phyloP scores from a whole-genome alignment of 805 yeast species.

The Pichia heedii region DNA sequence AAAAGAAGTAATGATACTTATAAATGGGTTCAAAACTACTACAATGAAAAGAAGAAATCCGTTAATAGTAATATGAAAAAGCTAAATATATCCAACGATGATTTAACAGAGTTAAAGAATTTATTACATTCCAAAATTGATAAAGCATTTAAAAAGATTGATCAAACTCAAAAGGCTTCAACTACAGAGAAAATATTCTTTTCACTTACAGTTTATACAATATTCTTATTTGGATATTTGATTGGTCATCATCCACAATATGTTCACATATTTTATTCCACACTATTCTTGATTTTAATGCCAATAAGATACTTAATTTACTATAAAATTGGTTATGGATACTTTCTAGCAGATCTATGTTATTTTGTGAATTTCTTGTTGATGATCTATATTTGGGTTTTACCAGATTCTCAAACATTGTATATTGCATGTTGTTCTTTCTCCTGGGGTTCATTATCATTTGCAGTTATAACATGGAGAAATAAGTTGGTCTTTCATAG shows the following conservation, averaged over 20 bases:
- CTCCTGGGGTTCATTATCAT: constrained; percentile 80
- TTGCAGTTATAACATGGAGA: constrained; percentile 94
- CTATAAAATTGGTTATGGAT: constrained; percentile 71
- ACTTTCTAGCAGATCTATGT: constrained; percentile 86
- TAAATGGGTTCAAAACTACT: constrained; percentile 22
- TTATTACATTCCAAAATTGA: constrained; percentile 26
- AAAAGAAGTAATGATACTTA: constrained; percentile 19
- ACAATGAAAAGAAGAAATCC: constrained; percentile 19
- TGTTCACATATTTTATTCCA: constrained; percentile 71
- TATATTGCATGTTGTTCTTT: constrained; percentile 81
- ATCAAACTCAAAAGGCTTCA: constrained; percentile 32
- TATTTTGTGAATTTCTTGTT: constrained; percentile 76
- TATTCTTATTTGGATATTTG: constrained; percentile 64
- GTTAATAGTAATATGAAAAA: constrained; percentile 11
- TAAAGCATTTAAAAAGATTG: constrained; percentile 30
- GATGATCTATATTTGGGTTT: constrained; percentile 69
- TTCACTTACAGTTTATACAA: constrained; percentile 56
- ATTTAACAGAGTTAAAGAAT: constrained; percentile 19
- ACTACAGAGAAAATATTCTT: constrained; percentile 73
- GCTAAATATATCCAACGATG: constrained; percentile 21
- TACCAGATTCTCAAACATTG: constrained; percentile 63
- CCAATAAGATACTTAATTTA: constrained; percentile 82
- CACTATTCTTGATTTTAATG: constrained; percentile 51
- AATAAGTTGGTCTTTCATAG: constrained; percentile 88
- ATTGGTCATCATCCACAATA: constrained; percentile 71